Evolutionary conservation across 1,284 basidiomycete genomes (phyloP).

Genomic region (Mycosarcoma maydis): DNA sequence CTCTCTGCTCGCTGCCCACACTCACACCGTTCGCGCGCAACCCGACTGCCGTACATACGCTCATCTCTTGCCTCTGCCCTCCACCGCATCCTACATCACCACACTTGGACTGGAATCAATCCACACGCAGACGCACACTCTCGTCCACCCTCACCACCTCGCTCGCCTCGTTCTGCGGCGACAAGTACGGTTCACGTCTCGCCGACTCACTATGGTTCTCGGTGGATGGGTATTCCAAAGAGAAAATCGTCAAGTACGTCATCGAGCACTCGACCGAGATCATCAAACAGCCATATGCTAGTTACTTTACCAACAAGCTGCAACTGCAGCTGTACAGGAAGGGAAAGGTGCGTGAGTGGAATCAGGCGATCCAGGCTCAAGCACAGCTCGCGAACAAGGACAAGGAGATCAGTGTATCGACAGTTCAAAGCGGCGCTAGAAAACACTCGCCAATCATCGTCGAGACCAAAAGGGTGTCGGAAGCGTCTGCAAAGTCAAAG

Average conservation of each 20-base stretch:
- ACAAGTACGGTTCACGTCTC: conserved; percentile 62
- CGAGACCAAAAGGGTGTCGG: conserved; percentile 14
- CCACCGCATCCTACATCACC: conserved; percentile 5
- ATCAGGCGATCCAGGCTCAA: conserved; percentile 24
- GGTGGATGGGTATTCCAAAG: conserved; percentile 50
- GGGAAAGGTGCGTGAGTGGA: conserved; percentile 53
- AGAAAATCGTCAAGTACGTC: conserved; percentile 44
- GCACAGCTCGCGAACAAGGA: background rate
- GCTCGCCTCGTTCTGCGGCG: conserved; percentile 44
- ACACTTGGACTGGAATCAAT: conserved; percentile 5
- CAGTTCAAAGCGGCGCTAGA: background rate
- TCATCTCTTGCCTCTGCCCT: conserved; percentile 36
- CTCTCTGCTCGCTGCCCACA: conserved; percentile 38
- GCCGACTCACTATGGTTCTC: conserved; percentile 57
- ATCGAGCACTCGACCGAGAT: conserved; percentile 44
- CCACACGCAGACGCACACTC: conserved; percentile 40
- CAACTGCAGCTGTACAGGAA: conserved; percentile 58
- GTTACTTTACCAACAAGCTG: conserved; percentile 59
- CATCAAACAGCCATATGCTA: conserved; percentile 47
- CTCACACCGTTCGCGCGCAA: conserved; percentile 38
- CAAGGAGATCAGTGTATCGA: background rate
- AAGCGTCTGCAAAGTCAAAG: too few relatives aligned
- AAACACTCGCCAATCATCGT: conserved; percentile 16
- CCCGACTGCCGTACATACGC: conserved; percentile 31
- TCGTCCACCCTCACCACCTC: conserved; percentile 18